Percentiles rank a stretch among this genome's conserved stretches.
These are phyloP conservation scores for Tricholoma sp. DNA, from an alignment of 768 basidiomycete genomes.

Conservation along the genomic window DNA sequence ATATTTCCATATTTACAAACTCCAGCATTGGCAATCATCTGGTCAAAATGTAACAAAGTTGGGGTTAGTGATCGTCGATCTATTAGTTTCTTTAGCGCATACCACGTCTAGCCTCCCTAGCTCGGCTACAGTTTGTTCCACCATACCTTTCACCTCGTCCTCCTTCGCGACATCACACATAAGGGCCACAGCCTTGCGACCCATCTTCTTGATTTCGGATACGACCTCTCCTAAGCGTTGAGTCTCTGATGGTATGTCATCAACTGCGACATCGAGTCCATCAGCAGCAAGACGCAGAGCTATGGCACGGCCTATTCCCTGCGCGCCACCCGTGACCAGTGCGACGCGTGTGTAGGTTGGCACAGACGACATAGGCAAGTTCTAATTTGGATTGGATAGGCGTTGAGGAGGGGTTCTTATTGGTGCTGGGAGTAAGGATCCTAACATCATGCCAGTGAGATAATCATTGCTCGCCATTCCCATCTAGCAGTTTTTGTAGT, in stretches of 20 bases:
- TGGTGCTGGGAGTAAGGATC: too few species aligned
- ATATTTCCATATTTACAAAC: constrained; percentile 15
- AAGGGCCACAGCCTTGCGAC: neutral
- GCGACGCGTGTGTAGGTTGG: neutral
- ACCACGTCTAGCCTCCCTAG: neutral
- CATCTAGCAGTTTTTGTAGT: too few species aligned
- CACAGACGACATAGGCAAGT: too few species aligned
- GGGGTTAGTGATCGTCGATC: neutral
- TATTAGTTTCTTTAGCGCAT: neutral
- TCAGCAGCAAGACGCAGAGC: constrained; percentile 28
- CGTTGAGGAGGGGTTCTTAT: too few species aligned
- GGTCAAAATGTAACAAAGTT: neutral
- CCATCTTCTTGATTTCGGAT: neutral
- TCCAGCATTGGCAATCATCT: constrained; percentile 47
- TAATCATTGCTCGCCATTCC: too few species aligned
- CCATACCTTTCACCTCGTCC: neutral
- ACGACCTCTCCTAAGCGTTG: neutral
- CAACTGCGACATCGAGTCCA: constrained; percentile 23
- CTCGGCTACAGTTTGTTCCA: neutral
- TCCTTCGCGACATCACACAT: neutral
- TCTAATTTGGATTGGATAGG: too few species aligned
- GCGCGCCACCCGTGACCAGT: constrained; percentile 23
- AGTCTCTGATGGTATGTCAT: neutral
- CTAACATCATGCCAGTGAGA: too few species aligned
- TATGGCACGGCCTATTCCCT: constrained; percentile 29